Conservation (phyloP, 768 basidiomycete species). For the Asterophora lycoperdoides region DNA sequence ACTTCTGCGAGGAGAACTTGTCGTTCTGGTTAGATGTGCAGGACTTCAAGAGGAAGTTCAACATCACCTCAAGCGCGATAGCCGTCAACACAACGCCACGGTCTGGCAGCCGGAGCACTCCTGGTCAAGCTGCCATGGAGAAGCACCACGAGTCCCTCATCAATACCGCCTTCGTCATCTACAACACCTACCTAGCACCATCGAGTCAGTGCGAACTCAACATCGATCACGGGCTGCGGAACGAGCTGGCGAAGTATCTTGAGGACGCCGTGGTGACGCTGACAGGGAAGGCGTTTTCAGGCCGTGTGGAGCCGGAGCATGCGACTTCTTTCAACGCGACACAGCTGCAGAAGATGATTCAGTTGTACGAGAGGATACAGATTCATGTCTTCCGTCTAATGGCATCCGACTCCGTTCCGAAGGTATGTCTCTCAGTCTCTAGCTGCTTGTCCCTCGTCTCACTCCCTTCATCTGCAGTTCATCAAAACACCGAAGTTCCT, state of each 20-base stretch:
- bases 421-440: slow-evolving; percentile 44
- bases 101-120: slow-evolving; percentile 44
- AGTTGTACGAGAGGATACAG: slow-evolving; percentile 94
- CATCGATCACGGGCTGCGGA: slow-evolving; percentile 94
- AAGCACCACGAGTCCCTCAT: slow-evolving; percentile 94
- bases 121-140: slow-evolving; percentile 90
- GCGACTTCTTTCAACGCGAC: slow-evolving; percentile 87
- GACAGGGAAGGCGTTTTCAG: slow-evolving; percentile 74
- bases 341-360: slow-evolving; percentile 90
- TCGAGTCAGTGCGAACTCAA: slow-evolving; percentile 95
- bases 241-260: slow-evolving; percentile 90
- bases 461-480: slow-evolving; percentile 46
- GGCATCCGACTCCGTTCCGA: slow-evolving; percentile 99
- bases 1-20: slow-evolving; percentile 98
- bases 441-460: slow-evolving; percentile 10
- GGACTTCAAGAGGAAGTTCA: slow-evolving; percentile 95
- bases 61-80: slow-evolving; percentile 89
- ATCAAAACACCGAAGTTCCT: slow-evolving; percentile 83
- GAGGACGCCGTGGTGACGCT: slow-evolving; percentile 80
- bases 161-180: slow-evolving; percentile 89
- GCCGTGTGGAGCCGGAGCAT: slow-evolving; percentile 78
- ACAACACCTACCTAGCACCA: slow-evolving; percentile 93
- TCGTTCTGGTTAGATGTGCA: slow-evolving; percentile 97
- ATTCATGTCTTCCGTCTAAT: slow-evolving; percentile 95
- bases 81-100: slow-evolving; percentile 44